Conservation (phyloP, 176 grass and related monocot genomes). For the Hsuehochloa calcarea region DNA sequence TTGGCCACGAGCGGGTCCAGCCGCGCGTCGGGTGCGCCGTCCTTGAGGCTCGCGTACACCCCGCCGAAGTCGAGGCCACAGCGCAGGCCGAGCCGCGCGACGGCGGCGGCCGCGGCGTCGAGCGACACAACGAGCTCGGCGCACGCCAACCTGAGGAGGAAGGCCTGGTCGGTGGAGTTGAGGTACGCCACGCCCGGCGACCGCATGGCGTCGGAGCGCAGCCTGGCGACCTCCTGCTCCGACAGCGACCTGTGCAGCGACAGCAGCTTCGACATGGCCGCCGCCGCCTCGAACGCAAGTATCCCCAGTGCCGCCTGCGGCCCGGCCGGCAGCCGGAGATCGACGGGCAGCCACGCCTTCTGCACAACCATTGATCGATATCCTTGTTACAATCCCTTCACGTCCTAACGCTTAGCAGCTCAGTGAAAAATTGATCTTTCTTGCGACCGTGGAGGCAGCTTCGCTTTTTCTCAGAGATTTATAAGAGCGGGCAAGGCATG, state of each 20-base stretch:
- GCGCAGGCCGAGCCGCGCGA: constrained; percentile 59
- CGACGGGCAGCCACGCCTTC: constrained; percentile 51
- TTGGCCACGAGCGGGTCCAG: constrained; percentile 49
- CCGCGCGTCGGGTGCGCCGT: constrained; percentile 34
- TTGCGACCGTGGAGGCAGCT: neutral
- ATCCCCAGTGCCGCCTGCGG: constrained; percentile 68
- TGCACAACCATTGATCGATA: constrained; percentile 54
- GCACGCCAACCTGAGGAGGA: constrained; percentile 79
- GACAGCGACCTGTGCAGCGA: constrained; percentile 72
- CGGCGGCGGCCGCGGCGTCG: constrained; percentile 48
- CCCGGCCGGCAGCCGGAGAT: constrained; percentile 41
- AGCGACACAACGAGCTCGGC: constrained; percentile 66
- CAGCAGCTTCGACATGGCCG: constrained; percentile 76
- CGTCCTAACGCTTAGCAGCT: neutral
- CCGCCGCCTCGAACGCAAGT: constrained; percentile 80
- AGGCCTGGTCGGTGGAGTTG: constrained; percentile 73
- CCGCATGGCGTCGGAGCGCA: constrained; percentile 78
- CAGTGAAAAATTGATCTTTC: too few relatives aligned
- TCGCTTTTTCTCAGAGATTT: neutral
- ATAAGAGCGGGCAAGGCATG: constrained; percentile 20
- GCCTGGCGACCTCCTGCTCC: constrained; percentile 53
- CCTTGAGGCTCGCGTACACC: constrained; percentile 56
- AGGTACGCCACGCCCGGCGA: constrained; percentile 80
- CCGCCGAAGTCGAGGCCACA: constrained; percentile 62
- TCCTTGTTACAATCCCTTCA: neutral